These are phyloP conservation scores for Flammula alnicola DNA, from an alignment of 1,284 basidiomycete genomes.

Conservation along the genomic window DNA sequence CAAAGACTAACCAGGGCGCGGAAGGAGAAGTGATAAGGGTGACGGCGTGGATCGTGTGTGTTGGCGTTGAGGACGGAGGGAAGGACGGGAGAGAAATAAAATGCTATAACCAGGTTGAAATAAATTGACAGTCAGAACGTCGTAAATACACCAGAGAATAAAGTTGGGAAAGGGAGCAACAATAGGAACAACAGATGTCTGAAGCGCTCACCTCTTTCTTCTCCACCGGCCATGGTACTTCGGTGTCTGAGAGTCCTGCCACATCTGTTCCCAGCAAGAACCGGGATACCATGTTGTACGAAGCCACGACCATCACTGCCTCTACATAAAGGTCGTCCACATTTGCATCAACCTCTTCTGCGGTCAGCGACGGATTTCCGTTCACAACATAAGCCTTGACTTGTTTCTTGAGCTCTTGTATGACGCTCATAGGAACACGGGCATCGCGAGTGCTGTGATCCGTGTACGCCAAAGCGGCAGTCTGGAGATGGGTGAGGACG, in stretches of 20 bases:
- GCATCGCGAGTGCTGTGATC: conserved; percentile 51
- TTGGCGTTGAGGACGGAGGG: conserved; percentile 23
- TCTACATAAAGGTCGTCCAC: conserved; percentile 53
- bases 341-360: conserved; percentile 28
- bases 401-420: conserved; percentile 30
- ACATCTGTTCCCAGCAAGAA: conserved; percentile 57
- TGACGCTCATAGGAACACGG: conserved; percentile 41
- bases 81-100: conserved; percentile 24
- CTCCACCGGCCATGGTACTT: conserved; percentile 53
- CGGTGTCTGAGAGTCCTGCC: conserved; percentile 46
- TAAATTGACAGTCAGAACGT: conserved; percentile 2
- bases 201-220: conserved; percentile 39
- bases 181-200: background rate
- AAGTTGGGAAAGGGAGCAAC: too few species aligned
- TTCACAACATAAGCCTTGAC: conserved; percentile 31
- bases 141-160: background rate
- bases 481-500: conserved; percentile 45
- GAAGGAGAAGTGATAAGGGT: conserved; percentile 41
- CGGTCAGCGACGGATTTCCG: conserved; percentile 22
- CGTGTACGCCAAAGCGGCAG: conserved; percentile 49
- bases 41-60: conserved; percentile 44
- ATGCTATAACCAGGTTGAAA: conserved; percentile 20
- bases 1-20: conserved; percentile 52
- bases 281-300: conserved; percentile 65
- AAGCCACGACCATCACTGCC: conserved; percentile 48